Base-by-base conservation (phyloP, 1,284 basidiomycete species). In the Cryptococcus amylolentus region DNA sequence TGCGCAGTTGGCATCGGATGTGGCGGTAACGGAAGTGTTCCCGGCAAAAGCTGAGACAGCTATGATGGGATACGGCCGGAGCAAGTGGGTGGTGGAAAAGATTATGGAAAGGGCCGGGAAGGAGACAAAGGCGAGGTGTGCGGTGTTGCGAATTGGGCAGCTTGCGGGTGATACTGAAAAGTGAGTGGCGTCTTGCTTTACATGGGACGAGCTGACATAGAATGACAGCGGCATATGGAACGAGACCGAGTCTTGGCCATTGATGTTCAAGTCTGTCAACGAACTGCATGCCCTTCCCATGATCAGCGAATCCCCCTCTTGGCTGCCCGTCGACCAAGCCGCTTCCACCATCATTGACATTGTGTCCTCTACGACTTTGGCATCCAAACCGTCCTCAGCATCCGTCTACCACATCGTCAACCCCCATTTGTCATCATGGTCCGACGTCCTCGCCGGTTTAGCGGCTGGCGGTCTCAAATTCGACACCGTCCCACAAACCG, bases 391-490 rank as follows among this genome's bases (percentile, higher is more conserved):
- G 7, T 59, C 54, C 31, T 57, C 54, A 9, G 65, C 66, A 5
- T 58, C 60, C 58, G 84, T 90, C 52, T 91, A 90, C 75, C 83
- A 89, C 73, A 88, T 91, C 65, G 83, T 89, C 37, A 81, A 82
- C 53, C 76, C 79, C 1, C 70, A 78, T 8, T 63, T 65, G 27
- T 66, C 66, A 14, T 74, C 80, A 4, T 80, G 80, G 59, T 79
- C 84, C 27, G 79, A 76, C 13, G 88, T 95, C 72, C 81, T 82
- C 57, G 77, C 82, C 23, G 84, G 89, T 59, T 81, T 91, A 43
- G 70, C 77, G 12, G 72, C 82, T 12, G 79, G 81, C 50, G 88
- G 86, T 8, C 86, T 91, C 68, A 83, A 72, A 23, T 84, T 94
- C 62, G 86, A 91, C 66, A 82, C 87, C 39, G 86, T 90, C 31